A percentile compares a stretch with the other conserved stretches of the same genome.
phyloP scores from a whole-genome alignment of 345 rosid species.

The Populus davidiana region DNA sequence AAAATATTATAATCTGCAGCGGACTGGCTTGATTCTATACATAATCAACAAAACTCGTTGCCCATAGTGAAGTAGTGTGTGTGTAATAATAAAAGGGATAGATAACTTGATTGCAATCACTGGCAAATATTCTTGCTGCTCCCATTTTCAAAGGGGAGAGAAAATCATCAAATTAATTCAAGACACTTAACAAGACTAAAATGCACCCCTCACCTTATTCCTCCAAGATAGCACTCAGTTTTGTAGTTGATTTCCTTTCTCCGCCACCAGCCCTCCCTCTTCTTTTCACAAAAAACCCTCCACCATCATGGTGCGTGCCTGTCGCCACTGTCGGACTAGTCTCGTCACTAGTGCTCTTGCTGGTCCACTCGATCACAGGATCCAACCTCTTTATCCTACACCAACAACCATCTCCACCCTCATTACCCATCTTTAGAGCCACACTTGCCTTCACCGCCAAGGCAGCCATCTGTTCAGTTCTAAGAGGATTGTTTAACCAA shows the following conservation, averaged over 20 bases:
- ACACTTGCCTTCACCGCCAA: slow-evolving; percentile 39
- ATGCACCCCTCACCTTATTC: not conserved
- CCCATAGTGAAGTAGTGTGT: no score
- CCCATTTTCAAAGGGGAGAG: not conserved
- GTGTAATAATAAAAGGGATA: not conserved
- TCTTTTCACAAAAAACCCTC: not conserved
- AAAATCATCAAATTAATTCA: not conserved
- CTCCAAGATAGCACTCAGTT: slow-evolving; percentile 10
- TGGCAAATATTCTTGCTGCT: not conserved
- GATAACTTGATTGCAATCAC: not conserved
- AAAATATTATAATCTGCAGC: no score
- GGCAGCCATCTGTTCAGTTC: slow-evolving; percentile 32
- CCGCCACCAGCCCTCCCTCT: slow-evolving; percentile 1
- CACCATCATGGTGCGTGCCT: not conserved
- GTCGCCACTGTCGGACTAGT: not conserved
- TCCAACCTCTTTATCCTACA: not conserved
- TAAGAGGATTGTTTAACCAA: slow-evolving; percentile 19
- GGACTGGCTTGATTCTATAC: no score
- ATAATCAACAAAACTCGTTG: no score
- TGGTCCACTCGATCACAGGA: not conserved
- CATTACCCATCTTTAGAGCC: slow-evolving; percentile 18
- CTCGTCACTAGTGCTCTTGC: not conserved
- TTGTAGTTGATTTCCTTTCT: not conserved
- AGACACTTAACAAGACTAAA: not conserved
- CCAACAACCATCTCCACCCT: not conserved